Conservation (phyloP, 768 basidiomycete species). For the Strobilomyces confusus region DNA sequence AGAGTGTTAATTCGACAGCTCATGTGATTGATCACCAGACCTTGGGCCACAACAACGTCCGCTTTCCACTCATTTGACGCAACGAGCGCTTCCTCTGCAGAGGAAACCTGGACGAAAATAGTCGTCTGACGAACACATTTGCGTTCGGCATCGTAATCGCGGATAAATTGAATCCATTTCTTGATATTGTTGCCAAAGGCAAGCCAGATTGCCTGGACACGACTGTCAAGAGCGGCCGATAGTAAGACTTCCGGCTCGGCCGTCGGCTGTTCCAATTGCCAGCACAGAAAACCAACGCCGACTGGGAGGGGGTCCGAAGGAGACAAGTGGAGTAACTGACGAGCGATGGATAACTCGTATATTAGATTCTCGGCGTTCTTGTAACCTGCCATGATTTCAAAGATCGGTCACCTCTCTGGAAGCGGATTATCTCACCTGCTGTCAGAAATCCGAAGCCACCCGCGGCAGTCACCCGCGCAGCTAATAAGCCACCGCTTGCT, state of each 20-base stretch:
- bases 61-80: constrained; percentile 66
- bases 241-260: constrained; percentile 41
- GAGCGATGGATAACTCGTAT: constrained; percentile 52
- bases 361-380: constrained; percentile 40
- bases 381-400: constrained; percentile 39
- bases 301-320: constrained; percentile 43
- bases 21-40: constrained; percentile 32
- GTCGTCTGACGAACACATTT: constrained; percentile 42
- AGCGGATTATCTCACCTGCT: constrained; percentile 40
- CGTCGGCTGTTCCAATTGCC: constrained; percentile 57
- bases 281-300: constrained; percentile 73
- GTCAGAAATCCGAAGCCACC: constrained; percentile 77
- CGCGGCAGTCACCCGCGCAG: constrained; percentile 57
- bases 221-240: constrained; percentile 46
- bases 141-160: constrained; percentile 45
- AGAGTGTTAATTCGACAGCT: constrained; percentile 1
- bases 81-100: constrained; percentile 52
- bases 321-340: constrained; percentile 35
- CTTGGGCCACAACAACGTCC: constrained; percentile 78
- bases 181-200: constrained; percentile 59
- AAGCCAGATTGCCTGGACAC: constrained; percentile 69
- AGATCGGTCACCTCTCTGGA: not conserved
- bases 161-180: constrained; percentile 59
- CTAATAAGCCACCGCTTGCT: constrained; percentile 58
- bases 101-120: constrained; percentile 64